Evolutionary conservation across 163 green algal genomes (phyloP).

Genomic region (Prototheca cutis): DNA sequence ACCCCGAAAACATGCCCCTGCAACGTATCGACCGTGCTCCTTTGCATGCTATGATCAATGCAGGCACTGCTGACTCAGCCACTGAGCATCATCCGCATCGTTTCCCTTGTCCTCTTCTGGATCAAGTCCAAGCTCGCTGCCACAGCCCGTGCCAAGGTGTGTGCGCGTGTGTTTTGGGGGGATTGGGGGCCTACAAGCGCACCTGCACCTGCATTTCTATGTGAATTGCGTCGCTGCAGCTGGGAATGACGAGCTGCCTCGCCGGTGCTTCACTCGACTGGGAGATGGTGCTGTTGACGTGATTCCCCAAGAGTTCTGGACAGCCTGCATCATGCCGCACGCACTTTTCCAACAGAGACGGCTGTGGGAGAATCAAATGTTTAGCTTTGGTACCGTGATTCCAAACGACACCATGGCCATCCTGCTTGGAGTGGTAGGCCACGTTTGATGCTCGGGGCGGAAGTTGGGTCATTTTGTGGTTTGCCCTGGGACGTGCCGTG

Average conservation of each 20-base stretch:
- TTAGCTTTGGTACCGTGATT: slow-evolving; percentile 34
- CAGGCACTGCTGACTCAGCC: slow-evolving; percentile 15
- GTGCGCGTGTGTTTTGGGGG: background rate
- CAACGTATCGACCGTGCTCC: background rate
- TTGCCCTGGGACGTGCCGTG: too few relatives aligned
- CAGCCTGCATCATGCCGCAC: background rate
- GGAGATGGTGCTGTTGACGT: too few relatives aligned
- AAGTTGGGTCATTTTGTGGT: too few relatives aligned
- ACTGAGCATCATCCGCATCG: slow-evolving; percentile 15
- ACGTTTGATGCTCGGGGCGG: too few relatives aligned
- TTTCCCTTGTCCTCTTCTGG: slow-evolving; percentile 39
- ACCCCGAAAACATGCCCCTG: too few relatives aligned
- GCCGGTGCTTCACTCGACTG: too few relatives aligned
- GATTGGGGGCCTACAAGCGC: too few relatives aligned
- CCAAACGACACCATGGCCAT: slow-evolving; percentile 45
- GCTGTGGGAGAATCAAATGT: slow-evolving; percentile 45
- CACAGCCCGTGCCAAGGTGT: slow-evolving; percentile 40
- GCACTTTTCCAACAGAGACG: background rate
- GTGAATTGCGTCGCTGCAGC: too few relatives aligned
- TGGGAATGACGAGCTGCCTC: too few relatives aligned
- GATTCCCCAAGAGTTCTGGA: too few relatives aligned
- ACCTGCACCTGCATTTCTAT: too few relatives aligned
- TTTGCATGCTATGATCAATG: background rate
- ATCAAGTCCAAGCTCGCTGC: slow-evolving; percentile 37
- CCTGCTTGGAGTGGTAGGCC: slow-evolving; percentile 49